Evolutionary conservation across 2,329 filamentous ascomycete species (phyloP), one percentile per base, ranked within the genome.

Genomic region (Penicillium capsulatum): DNA sequence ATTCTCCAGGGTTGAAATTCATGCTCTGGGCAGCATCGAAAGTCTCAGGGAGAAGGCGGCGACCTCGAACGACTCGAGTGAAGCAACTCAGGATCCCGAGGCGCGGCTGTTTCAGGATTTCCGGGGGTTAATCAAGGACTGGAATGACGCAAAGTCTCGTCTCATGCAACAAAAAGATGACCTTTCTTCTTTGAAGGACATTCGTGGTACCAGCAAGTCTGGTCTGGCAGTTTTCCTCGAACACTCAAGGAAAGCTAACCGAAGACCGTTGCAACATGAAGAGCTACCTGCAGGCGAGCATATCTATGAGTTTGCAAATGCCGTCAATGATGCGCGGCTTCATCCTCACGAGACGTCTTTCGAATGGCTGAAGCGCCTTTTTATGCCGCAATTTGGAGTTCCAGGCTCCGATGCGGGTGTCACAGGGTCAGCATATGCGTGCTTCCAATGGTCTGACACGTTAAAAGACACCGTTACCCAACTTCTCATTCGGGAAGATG

Each of bases 221-320:
- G 75, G 74, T 2, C 50, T 79, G 31, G 70, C 73, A 36, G 69
- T 76, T 4, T 79, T 79, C 42, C 62, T 78, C n/a, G 75, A 77
- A 28, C 73, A 78, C 51, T 73, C 75, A 2, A 75, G 72, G 38
- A 66, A 70, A 41, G 58, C 62, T 28, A 59, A 54, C 19, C 66
- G 66, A 24, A 70, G 69, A 41, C 51, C 61, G 1, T 60, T 61
- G 17, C 49, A 57, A 4, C 68, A 67, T 17, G 60, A 66, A 17
- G 42, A 60, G n/a, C 55, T 75, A 13, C 55, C 58, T 13, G 66
- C 64, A 27, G 58, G 63, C n/a, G 54, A 60, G 15, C 55, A 61
- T 13, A 36, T 72, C 8, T 53, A 59, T 15, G 28, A 40, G 2
- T 73, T 80, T 42, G 55, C 72, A 1, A 55, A 65, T 6, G 45